Evolutionary conservation across 108 stramenopile genomes (phyloP).

Genomic region (Nitzschia putrida): DNA sequence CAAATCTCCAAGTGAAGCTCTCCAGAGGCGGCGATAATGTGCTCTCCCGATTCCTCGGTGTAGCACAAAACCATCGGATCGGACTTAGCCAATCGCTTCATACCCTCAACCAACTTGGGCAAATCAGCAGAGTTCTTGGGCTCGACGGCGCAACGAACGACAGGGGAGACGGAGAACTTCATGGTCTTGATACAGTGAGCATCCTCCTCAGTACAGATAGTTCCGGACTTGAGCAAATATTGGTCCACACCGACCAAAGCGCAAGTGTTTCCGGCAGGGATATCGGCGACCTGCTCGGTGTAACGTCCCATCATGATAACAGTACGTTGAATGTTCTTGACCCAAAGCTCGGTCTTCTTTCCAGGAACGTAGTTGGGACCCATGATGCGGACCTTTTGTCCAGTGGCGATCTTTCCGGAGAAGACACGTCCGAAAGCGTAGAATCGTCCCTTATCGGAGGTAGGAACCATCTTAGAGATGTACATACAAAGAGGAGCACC

Average conservation of each 20-base stretch:
- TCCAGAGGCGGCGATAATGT: conserved; percentile 99
- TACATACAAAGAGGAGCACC: conserved; percentile 98
- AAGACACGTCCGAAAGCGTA: conserved; percentile 99
- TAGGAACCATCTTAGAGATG: conserved; percentile 99
- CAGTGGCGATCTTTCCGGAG: conserved; percentile 98
- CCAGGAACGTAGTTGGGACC: conserved; percentile 99
- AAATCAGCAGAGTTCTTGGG: conserved; percentile 99
- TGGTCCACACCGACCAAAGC: conserved; percentile 99
- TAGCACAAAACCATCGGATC: conserved; percentile 99
- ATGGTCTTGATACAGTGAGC: conserved; percentile 98
- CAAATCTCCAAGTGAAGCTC: conserved; percentile 99
- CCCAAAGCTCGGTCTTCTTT: conserved; percentile 99
- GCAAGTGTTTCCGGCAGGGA: conserved; percentile 99
- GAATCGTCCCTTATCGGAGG: conserved; percentile 99
- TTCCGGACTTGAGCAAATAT: conserved; percentile 99
- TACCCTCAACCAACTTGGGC: conserved; percentile 99
- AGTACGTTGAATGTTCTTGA: conserved; percentile 99
- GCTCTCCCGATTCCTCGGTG: conserved; percentile 99
- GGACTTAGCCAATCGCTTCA: conserved; percentile 99
- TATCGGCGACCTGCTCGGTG: conserved; percentile 98
- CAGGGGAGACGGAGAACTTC: conserved; percentile 99
- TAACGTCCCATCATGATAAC: conserved; percentile 99
- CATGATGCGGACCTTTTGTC: conserved; percentile 99
- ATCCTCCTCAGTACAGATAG: conserved; percentile 96
- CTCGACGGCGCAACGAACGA: conserved; percentile 99